Conservation (phyloP, 1,284 basidiomycete genomes). For the Spongispora temasekensis region DNA sequence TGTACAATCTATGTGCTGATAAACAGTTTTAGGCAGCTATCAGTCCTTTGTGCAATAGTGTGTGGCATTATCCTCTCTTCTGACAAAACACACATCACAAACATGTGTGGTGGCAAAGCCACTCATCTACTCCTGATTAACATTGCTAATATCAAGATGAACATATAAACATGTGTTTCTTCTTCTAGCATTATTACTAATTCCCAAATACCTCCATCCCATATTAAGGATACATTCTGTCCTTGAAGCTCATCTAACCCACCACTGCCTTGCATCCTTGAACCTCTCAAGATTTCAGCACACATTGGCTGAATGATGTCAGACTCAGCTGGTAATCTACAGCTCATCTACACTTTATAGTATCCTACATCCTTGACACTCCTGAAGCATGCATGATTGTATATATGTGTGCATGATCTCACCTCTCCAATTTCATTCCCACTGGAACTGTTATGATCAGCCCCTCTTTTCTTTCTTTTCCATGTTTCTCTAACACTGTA, state of each 20-base stretch:
- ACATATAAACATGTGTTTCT: constrained; percentile 30
- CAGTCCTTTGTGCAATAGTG: not conserved
- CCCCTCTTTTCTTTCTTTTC: no score
- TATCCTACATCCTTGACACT: not conserved
- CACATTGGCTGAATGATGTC: not conserved
- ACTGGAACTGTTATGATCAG: no score
- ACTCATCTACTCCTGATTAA: constrained; percentile 38
- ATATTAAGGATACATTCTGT: not conserved
- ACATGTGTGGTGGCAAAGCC: constrained; percentile 2
- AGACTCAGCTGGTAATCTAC: not conserved
- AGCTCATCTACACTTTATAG: no score
- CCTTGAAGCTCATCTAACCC: constrained; percentile 23
- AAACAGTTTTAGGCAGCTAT: not conserved
- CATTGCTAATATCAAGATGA: constrained; percentile 36
- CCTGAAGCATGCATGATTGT: not conserved
- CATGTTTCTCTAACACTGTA: no score
- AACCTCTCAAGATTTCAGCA: no score
- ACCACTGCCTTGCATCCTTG: not conserved
- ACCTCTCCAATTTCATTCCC: not conserved
- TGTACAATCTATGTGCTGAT: not conserved
- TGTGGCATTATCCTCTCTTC: constrained; percentile 28
- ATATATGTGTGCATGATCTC: not conserved
- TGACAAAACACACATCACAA: constrained; percentile 37
- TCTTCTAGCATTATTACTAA: constrained; percentile 33
- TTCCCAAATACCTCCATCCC: constrained; percentile 26